Conservation (phyloP, 805 yeast genomes). For the Starmerella geochares region DNA sequence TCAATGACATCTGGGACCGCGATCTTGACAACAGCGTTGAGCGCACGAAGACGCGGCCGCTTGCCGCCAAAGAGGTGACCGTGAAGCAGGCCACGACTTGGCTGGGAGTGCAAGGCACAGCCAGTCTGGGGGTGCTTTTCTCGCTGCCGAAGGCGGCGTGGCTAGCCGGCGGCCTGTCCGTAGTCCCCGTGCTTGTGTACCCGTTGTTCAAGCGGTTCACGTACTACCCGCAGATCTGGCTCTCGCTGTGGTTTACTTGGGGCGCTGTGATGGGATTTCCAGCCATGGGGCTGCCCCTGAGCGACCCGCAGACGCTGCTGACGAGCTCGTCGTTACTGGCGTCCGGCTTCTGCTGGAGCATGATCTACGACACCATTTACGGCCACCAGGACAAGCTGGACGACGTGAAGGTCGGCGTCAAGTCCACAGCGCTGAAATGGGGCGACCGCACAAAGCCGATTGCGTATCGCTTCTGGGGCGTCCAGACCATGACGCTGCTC, state of each 20-base stretch:
- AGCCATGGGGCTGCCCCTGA: constrained; percentile 80
- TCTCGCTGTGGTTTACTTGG: constrained; percentile 85
- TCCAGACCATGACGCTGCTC: constrained; percentile 56
- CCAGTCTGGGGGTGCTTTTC: constrained; percentile 62
- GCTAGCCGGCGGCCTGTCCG: constrained; percentile 66
- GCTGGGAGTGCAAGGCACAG: constrained; percentile 59
- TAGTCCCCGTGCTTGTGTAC: constrained; percentile 71
- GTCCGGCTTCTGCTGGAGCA: constrained; percentile 80
- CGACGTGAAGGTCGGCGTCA: constrained; percentile 83
- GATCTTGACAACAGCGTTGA: constrained; percentile 76
- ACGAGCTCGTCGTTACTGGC: constrained; percentile 47
- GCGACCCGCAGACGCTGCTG: constrained; percentile 49
- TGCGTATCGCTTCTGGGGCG: constrained; percentile 49
- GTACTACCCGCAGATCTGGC: constrained; percentile 81
- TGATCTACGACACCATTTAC: constrained; percentile 90
- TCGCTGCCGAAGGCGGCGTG: constrained; percentile 72
- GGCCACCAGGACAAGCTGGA: constrained; percentile 94
- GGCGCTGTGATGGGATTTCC: constrained; percentile 91
- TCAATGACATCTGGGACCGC: constrained; percentile 80
- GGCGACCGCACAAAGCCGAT: constrained; percentile 66
- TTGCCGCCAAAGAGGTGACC: constrained; percentile 75
- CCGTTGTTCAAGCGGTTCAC: constrained; percentile 93
- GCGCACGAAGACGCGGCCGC: constrained; percentile 84
- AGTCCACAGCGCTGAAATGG: constrained; percentile 94
- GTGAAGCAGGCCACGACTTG: constrained; percentile 60